Evolutionary conservation across 306 rosid genomes (phyloP), one percentile per base, ranked within the genome.

Genomic region (Vicia villosa): DNA sequence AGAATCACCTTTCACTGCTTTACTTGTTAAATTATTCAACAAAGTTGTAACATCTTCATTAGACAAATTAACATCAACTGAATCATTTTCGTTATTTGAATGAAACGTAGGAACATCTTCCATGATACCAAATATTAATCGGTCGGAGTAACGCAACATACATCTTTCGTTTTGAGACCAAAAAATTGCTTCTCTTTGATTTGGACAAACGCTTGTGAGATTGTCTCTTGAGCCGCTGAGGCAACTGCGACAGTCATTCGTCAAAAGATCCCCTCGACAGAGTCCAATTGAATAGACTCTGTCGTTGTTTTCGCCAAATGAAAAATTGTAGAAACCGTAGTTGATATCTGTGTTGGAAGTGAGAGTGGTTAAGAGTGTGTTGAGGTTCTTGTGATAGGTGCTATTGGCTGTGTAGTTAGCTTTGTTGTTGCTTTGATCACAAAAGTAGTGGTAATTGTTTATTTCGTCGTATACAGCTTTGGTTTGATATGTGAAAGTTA

Each of bases 1-100:
- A 32, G 78, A 66, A 36, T 46, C 68, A 64, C 76, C 83, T 0
- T 45, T 56, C 38, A 52, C 50, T 10, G 73, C 83, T 62, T 0
- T 13, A 1, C 1, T 4, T 10, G 28, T 43, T 58, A 55, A 24
- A 9, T 37, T n/a, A 0, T 11, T 1, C 17, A 72, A 4, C 69
- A 72, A 20, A 11, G 6, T n/a, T 0, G 4, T 8, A 3, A 72
- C 32, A 10, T 6, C 68, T 46, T 59, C 10, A 34, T 72, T 22
- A 2, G 68, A 63, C 51, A 63, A 63, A 63, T 12, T 1, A 22
- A 63, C 68, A n/a, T 63, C 68, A 40, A 3, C 34, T 1, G 68
- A 63, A 63, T 63, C 50, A 19, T 63, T 0, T 0, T 2, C 4
- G 6, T 63, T 63, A 2, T 21, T 40, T 0, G 68, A 63, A 21